These are phyloP conservation scores for Pseudohalonectria lignicola DNA, from an alignment of 2,329 filamentous ascomycete genomes.

Conservation along the genomic window DNA sequence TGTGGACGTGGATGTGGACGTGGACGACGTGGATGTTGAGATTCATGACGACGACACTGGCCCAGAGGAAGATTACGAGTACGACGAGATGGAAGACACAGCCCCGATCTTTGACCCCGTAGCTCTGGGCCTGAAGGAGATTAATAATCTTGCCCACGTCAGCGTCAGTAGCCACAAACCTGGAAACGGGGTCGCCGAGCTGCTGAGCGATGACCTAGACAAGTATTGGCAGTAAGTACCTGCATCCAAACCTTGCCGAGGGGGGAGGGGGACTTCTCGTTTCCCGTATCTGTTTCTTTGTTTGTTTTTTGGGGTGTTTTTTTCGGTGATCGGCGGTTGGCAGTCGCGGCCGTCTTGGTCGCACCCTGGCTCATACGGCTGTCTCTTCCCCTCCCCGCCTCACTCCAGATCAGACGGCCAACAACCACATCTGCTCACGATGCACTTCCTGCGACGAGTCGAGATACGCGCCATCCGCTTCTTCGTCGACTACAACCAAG, in stretches of 20 bases:
- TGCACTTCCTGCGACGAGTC: conserved; percentile 77
- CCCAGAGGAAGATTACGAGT: conserved; percentile 6
- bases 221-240: conserved; percentile 73
- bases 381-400: background rate
- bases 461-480: conserved; percentile 70
- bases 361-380: background rate
- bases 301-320: too few relatives aligned
- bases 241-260: too few relatives aligned
- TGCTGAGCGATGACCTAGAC: conserved; percentile 61
- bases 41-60: conserved; percentile 10
- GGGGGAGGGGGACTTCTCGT: too few relatives aligned
- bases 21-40: conserved; percentile 11
- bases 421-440: conserved; percentile 67
- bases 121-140: conserved; percentile 60
- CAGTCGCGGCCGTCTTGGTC: background rate
- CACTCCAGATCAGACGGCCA: conserved; percentile 65
- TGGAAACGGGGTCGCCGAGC: conserved; percentile 65
- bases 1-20: too few relatives aligned
- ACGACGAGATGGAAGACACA: conserved; percentile 6
- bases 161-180: conserved; percentile 75
- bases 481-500: conserved; percentile 81
- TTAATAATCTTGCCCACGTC: conserved; percentile 73
- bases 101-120: conserved; percentile 34
- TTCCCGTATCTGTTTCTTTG: too few relatives aligned
- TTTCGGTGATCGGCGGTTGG: too few relatives aligned